Base-by-base conservation (phyloP, 495 filamentous ascomycete species). In the Neurospora terricola region DNA sequence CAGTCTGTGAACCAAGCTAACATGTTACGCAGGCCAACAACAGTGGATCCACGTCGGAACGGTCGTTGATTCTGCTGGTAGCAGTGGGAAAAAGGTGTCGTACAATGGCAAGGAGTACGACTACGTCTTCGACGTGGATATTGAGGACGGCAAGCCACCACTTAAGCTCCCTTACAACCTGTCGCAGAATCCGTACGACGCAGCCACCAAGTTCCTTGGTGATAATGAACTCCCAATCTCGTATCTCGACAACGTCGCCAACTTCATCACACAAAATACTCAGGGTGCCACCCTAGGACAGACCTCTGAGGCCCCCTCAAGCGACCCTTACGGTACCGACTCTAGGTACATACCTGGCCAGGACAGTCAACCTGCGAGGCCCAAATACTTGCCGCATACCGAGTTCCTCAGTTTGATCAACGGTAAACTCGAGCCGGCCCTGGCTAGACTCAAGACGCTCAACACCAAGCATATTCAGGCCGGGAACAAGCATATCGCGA, bases 71-170 rank as follows among this genome's bases (percentile, higher is more conserved):
- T 89, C 93, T 3, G 91, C 90, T 40, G 95, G 91, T 39, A 96
- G 93, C 78, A 93, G 90, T 73, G 91, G 92, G 4, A 86, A 86
- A 66, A 89, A 89, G 79, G 84, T 86, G n/a, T 83, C 91, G 54
- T 92, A 94, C 78, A 80, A 90, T 3, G 96, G 96, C 30, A 89
- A 94, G 79, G 93, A 97, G 72, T 99, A 96, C 79, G 96, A 99
- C 77, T 98, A 93, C 80, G 96, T 99, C 69, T 99, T 98, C 75
- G 95, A 98, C 78, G 96, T 99, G 36, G 96, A 98, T 77, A 95
- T 98, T 72, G 92, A 97, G 78, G 96, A 98, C 74, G 96, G 96
- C 43, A 93, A 95, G 75, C 96, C 96, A 38, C 89, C 96, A 4
- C 86, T 98, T 39, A 98, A 98, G 78, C 86, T 99, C 38, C 95